A percentile compares a stretch with the other conserved stretches of the same genome.
Conservation (phyloP, 805 yeast genomes). For the Barnettozyma siamensis region DNA sequence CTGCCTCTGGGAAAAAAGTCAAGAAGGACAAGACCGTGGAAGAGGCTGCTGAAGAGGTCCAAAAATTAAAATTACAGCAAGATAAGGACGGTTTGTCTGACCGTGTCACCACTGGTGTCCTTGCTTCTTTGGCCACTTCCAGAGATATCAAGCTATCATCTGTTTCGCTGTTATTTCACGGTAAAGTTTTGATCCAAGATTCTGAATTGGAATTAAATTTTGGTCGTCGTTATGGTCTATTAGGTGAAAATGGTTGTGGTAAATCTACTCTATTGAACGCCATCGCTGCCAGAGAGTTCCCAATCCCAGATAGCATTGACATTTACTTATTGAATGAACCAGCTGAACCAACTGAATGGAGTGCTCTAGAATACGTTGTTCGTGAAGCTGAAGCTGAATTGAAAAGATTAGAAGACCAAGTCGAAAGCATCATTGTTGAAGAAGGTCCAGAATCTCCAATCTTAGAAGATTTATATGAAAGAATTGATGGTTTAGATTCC, state of each 20-base stretch:
- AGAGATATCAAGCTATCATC: constrained; percentile 91
- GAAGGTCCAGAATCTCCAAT: constrained; percentile 92
- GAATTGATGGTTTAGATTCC: constrained; percentile 94
- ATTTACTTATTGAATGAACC: constrained; percentile 94
- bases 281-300: constrained; percentile 92
- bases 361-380: constrained; percentile 94
- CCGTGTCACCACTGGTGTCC: constrained; percentile 96
- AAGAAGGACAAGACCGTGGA: constrained; percentile 46
- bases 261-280: constrained; percentile 93
- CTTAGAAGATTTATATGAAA: constrained; percentile 87
- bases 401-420: constrained; percentile 83
- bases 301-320: constrained; percentile 89
- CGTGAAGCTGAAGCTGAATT: constrained; percentile 93
- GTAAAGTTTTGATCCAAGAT: constrained; percentile 93
- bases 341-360: constrained; percentile 86
- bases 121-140: constrained; percentile 81
- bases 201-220: constrained; percentile 87
- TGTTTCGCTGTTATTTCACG: constrained; percentile 91
- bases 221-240: constrained; percentile 95
- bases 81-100: constrained; percentile 93
- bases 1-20: constrained; percentile 67
- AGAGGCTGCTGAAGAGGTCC: constrained; percentile 66
- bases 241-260: constrained; percentile 99
- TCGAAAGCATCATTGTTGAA: constrained; percentile 80
- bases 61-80: constrained; percentile 84